Evolutionary conservation across 2,329 filamentous ascomycete genomes (phyloP), one percentile per base, ranked within the genome.

Genomic region (Aspergillus quadrilineatus): DNA sequence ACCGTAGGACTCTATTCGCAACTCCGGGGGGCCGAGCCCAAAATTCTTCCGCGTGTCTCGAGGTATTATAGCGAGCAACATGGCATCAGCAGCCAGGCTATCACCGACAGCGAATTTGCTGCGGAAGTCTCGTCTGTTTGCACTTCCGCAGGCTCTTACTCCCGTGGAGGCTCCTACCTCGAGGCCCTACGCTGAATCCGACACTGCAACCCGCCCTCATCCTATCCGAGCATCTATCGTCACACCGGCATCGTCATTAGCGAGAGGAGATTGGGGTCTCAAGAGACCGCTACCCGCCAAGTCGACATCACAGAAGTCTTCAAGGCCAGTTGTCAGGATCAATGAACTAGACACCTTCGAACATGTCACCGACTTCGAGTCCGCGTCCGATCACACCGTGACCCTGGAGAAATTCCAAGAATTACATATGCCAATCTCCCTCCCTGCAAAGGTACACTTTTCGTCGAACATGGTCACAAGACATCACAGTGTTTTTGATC

Each of bases 361-460:
- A 75, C 89, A 92, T 71, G 82, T 97, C 64, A 96, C 92, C 69
- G 92, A 97, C 69, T 97, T 92, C 74, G 82, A 85, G 61, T 92
- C 89, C 37, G 89, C 92, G 0, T 84, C 87, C 55, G 90, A 96
- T 72, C 90, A 96, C 74, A 84, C 87, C 50, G 78, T 91, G 64
- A 92, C 90, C 6, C 79, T 95, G 55, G 80, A 86, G 69, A 97
- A 97, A 79, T 97, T 89, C 78, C 88, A 91, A 70, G 90, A 96
- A 72, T 80, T 97, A 71, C 82, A 85, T 57, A 76, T 96, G 53
- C 85, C 90, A 5, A 77, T 96, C 58, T 82, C 86, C 15, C 78
- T 85, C 28, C 71, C 71, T 28, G 63, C 67, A 12, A 72, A 68
- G 55, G 62, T 69, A 56, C 68, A 69, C 48, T 73, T 72, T 50